Evolutionary conservation across 2,329 filamentous ascomycete species (phyloP), one percentile per base, ranked within the genome.

Genomic region (Apiospora aurea): DNA sequence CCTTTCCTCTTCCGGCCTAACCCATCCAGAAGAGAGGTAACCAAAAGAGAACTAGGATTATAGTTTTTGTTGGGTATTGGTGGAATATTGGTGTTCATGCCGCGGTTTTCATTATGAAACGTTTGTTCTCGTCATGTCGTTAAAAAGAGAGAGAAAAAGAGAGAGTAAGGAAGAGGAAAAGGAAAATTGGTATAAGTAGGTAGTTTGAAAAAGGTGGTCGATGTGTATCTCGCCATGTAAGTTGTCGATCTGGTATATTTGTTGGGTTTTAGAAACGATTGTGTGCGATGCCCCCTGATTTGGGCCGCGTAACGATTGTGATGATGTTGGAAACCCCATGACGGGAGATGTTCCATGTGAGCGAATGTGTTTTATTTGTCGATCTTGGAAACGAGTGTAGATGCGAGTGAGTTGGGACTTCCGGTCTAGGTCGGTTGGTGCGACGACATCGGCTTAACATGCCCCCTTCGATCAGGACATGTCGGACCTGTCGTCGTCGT

Each of bases 91-190:
- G 57, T 64, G n/a, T 64, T 64, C 57, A 41, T 64, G 57, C 57
- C 57, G 57, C 41, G 57, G 57, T 64, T 64, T 64, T 64, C 57
- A 64, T 64, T 64, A 41, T 64, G 57, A 41, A 64, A 64, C 57
- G 21, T 64, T 64, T 72, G 69, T 72, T 72, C 43, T 69, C 71
- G 61, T 70, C 61, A 70, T 70, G 38, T 67, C 69, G 53, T 67
- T 49, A 70, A 72, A n/a, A 67, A 70, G 61, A 34, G 24, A 69
- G 69, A 69, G 14, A 61, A 51, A 51, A n/a, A 57, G 53, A 24
- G 8, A 71, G 41, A 29, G 21, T 41, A 24, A 29, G 43, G n/a
- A 43, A 70, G 34, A 21, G 21, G 34, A 66, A 34, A 26, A 70
- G 6, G 51, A 24, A 43, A 70, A 64, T 34, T 46, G 47, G 34